Conservation (phyloP, 1,139 yeast genomes). For the Yamadazyma oceani region DNA sequence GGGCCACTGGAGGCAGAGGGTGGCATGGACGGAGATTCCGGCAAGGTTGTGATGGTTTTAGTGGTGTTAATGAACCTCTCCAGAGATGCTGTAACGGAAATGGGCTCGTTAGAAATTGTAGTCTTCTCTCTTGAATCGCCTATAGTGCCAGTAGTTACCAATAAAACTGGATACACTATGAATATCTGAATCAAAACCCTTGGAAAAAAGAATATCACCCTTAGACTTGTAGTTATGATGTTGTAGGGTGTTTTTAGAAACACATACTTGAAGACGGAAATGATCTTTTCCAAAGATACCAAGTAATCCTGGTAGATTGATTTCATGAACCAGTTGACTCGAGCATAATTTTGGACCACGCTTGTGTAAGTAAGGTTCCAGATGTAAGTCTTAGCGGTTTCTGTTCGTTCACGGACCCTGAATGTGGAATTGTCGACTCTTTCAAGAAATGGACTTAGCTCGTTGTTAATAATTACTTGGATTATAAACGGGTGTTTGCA, state of each 20-base stretch:
- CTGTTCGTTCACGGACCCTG: not conserved
- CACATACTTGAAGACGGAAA: not conserved
- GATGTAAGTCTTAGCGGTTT: not conserved
- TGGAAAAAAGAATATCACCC: slow-evolving; percentile 4
- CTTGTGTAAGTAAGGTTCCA: slow-evolving; percentile 2
- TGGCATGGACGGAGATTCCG: not conserved
- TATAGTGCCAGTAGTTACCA: not conserved
- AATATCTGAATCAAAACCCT: slow-evolving; percentile 4
- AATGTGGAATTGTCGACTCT: slow-evolving; percentile 5
- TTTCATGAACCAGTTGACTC: not conserved
- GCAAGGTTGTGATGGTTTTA: no score
- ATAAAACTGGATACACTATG: slow-evolving; percentile 4
- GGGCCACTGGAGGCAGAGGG: not conserved
- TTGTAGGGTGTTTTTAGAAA: slow-evolving; percentile 4
- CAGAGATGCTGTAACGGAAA: no score
- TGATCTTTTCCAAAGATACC: not conserved
- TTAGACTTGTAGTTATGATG: not conserved
- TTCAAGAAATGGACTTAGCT: slow-evolving; percentile 1
- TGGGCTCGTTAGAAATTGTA: not conserved
- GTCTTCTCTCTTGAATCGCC: not conserved
- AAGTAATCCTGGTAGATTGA: slow-evolving; percentile 4
- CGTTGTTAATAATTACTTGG: not conserved
- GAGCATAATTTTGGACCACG: slow-evolving; percentile 3
- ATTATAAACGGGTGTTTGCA: not conserved
- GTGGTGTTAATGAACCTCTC: no score